Conservation (phyloP, 2,329 filamentous ascomycete genomes). For the Sclerotinia borealis region DNA sequence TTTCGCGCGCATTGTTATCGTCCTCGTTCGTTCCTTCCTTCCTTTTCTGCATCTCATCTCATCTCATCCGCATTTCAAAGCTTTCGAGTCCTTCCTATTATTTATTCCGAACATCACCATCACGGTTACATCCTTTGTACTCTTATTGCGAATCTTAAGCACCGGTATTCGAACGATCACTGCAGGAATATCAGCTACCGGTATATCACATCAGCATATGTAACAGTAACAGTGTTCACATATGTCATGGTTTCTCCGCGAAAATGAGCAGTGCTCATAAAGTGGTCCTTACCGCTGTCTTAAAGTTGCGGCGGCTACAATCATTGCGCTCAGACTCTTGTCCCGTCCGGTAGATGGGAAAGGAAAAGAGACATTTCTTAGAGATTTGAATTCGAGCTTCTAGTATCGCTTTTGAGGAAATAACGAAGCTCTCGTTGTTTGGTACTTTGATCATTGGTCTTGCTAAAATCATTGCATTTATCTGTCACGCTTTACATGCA, state of each 20-base stretch:
- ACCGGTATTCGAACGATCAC: background rate
- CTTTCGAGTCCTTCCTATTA: background rate
- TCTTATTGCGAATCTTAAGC: background rate
- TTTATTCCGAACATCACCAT: background rate
- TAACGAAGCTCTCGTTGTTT: too few relatives aligned
- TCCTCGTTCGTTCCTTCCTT: background rate
- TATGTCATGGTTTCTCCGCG: background rate
- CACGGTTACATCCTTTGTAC: background rate
- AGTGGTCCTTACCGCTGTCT: background rate
- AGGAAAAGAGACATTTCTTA: background rate
- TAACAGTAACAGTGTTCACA: too few relatives aligned
- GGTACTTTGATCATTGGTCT: background rate
- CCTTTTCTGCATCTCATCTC: background rate
- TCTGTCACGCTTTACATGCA: background rate
- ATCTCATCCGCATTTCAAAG: background rate
- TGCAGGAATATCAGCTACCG: background rate
- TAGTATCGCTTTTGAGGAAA: too few relatives aligned
- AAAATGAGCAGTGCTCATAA: conserved; percentile 4
- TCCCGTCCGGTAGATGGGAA: background rate
- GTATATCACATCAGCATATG: too few relatives aligned
- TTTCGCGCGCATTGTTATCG: background rate
- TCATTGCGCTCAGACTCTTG: background rate
- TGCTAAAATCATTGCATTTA: background rate
- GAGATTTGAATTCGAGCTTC: background rate
- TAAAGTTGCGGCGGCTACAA: background rate